These are phyloP conservation scores for Rhodomyrtus tomentosa DNA, from an alignment of 345 rosid genomes.

Conservation along the genomic window DNA sequence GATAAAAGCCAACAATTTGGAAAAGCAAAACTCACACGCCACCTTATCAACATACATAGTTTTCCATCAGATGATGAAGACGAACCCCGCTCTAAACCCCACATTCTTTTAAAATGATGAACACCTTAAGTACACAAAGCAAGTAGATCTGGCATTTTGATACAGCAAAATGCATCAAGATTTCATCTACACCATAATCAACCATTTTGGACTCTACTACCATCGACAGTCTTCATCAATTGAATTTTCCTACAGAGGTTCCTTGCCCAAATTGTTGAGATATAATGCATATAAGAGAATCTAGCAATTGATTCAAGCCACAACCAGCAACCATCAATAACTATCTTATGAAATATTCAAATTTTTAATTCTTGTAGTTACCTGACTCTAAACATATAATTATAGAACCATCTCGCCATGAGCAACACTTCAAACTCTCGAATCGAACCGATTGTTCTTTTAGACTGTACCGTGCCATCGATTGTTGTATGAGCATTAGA, in stretches of 20 bases:
- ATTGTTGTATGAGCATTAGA: not conserved
- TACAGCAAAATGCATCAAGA: not conserved
- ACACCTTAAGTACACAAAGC: not conserved
- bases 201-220: not conserved
- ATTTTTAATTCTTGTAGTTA: not conserved
- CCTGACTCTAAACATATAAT: not conserved
- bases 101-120: not conserved
- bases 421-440: not conserved
- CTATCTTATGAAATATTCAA: not conserved
- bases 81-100: not conserved
- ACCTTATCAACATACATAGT: not conserved
- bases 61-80: not conserved
- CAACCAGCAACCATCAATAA: not conserved
- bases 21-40: not conserved
- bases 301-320: not conserved
- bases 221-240: not conserved
- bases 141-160: not conserved
- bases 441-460: not conserved
- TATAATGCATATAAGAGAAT: not conserved
- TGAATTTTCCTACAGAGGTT: not conserved
- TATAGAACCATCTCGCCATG: not conserved
- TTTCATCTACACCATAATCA: not conserved
- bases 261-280: not conserved
- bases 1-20: not conserved
- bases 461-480: not conserved